A percentile compares a stretch with the other conserved stretches of the same genome.
Evolutionary conservation across 2,329 filamentous ascomycete genomes (phyloP).

Genomic region (Cladosporium sp.): DNA sequence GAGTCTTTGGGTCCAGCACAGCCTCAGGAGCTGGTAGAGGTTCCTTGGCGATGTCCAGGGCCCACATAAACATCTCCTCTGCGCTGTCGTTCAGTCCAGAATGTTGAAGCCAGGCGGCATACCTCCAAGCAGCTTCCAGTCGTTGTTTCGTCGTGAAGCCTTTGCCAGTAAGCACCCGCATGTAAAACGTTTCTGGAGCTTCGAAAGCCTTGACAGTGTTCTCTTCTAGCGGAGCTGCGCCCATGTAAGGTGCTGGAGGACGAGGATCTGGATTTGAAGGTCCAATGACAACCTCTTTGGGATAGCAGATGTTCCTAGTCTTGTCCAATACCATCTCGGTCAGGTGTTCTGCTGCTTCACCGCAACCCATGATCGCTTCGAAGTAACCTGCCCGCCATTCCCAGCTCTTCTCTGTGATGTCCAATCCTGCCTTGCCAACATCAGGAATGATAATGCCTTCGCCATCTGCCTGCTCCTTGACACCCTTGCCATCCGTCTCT

Average conservation of each 20-base stretch:
- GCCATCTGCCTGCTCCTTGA: conserved; percentile 43
- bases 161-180: conserved; percentile 72
- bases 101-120: conserved; percentile 80
- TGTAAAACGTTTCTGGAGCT: conserved; percentile 71
- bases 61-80: conserved; percentile 69
- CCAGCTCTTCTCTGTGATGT: conserved; percentile 72
- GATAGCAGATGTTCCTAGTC: conserved; percentile 62
- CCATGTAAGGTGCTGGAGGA: conserved; percentile 63
- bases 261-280: conserved; percentile 78
- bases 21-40: conserved; percentile 40
- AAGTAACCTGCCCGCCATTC: conserved; percentile 84
- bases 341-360: conserved; percentile 71
- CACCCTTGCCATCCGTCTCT: conserved; percentile 61
- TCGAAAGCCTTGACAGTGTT: conserved; percentile 68
- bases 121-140: conserved; percentile 75
- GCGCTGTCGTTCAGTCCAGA: conserved; percentile 64
- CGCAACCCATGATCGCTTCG: conserved; percentile 72
- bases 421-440: conserved; percentile 56
- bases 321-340: conserved; percentile 74
- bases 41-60: conserved; percentile 66
- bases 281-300: conserved; percentile 69
- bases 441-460: conserved; percentile 42
- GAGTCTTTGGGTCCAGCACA: conserved; percentile 59
- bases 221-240: conserved; percentile 65
- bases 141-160: conserved; percentile 77